Percentiles rank a stretch among this genome's conserved stretches.
phyloP scores from a whole-genome alignment of 495 filamentous ascomycete genomes.

The Hyaloscypha variabilis region DNA sequence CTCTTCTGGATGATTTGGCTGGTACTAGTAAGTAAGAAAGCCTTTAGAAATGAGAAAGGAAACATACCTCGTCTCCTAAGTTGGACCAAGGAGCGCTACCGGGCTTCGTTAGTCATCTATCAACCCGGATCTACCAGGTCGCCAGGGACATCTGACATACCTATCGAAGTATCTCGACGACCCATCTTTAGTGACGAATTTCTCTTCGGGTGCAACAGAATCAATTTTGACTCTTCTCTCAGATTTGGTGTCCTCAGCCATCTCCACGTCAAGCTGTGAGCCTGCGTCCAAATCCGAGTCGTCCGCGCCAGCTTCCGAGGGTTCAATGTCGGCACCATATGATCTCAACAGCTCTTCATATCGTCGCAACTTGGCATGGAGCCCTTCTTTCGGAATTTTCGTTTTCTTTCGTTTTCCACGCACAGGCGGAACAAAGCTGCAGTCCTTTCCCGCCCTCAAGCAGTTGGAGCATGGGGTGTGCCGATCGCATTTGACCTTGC shows the following conservation, averaged over 20 bases:
- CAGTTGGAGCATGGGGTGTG: slow-evolving; percentile 65
- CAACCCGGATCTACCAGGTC: not conserved
- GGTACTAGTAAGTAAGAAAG: not conserved
- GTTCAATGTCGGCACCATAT: slow-evolving; percentile 9
- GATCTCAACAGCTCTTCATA: slow-evolving; percentile 53
- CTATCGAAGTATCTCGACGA: slow-evolving; percentile 2
- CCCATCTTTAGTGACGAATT: not conserved
- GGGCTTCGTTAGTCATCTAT: not conserved
- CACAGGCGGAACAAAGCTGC: slow-evolving; percentile 24
- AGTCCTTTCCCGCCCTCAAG: slow-evolving; percentile 49
- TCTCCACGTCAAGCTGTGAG: slow-evolving; percentile 8
- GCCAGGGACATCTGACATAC: not conserved
- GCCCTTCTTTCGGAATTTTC: slow-evolving; percentile 47
- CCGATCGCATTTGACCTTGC: slow-evolving; percentile 69
- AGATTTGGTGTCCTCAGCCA: not conserved
- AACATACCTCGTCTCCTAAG: slow-evolving; percentile 3
- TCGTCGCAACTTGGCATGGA: slow-evolving; percentile 51
- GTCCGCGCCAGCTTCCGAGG: not conserved
- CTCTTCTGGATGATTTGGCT: not conserved
- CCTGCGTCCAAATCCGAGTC: not conserved
- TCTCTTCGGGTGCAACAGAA: not conserved
- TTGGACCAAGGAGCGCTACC: not conserved
- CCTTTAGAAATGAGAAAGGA: not conserved
- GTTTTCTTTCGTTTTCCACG: slow-evolving; percentile 42
- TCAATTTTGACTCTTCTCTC: not conserved